phyloP scores from a whole-genome alignment of 306 rosid genomes.

The Abrus precatorius region DNA sequence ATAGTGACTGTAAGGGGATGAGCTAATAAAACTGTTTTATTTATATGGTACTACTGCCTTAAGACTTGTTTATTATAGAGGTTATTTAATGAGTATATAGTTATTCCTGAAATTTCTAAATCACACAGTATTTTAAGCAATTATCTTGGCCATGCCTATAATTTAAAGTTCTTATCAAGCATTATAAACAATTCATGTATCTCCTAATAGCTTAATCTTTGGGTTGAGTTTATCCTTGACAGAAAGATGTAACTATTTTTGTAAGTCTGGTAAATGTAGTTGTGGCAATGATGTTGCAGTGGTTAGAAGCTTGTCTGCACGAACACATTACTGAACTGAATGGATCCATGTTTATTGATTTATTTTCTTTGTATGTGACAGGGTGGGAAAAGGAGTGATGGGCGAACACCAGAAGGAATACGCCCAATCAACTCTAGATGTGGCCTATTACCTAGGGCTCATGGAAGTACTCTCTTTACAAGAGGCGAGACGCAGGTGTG shows the following conservation, averaged over 20 bases:
- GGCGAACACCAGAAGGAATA: slow-evolving; percentile 75
- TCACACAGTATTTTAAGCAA: slow-evolving; percentile 1
- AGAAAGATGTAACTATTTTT: neutral
- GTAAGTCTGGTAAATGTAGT: slow-evolving; percentile 15
- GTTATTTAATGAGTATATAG: neutral
- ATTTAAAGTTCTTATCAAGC: neutral
- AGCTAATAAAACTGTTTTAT: neutral
- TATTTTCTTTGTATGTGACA: slow-evolving; percentile 49
- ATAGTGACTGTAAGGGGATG: neutral
- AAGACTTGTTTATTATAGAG: neutral
- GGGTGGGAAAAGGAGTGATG: slow-evolving; percentile 98
- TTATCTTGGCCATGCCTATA: neutral
- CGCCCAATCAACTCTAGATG: slow-evolving; percentile 89
- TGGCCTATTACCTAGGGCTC: slow-evolving; percentile 96
- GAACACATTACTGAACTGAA: slow-evolving; percentile 20
- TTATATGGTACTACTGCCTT: neutral
- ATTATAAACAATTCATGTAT: neutral
- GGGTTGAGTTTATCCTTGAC: slow-evolving; percentile 12
- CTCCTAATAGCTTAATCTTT: slow-evolving; percentile 22
- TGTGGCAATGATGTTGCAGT: neutral
- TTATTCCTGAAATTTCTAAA: slow-evolving; percentile 17
- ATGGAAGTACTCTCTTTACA: slow-evolving; percentile 97
- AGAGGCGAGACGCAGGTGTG: slow-evolving; percentile 99
- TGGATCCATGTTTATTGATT: slow-evolving; percentile 34
- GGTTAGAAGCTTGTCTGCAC: slow-evolving; percentile 10